Base-by-base conservation (phyloP, 2,329 filamentous ascomycete species). In the Fusarium liriodendri region DNA sequence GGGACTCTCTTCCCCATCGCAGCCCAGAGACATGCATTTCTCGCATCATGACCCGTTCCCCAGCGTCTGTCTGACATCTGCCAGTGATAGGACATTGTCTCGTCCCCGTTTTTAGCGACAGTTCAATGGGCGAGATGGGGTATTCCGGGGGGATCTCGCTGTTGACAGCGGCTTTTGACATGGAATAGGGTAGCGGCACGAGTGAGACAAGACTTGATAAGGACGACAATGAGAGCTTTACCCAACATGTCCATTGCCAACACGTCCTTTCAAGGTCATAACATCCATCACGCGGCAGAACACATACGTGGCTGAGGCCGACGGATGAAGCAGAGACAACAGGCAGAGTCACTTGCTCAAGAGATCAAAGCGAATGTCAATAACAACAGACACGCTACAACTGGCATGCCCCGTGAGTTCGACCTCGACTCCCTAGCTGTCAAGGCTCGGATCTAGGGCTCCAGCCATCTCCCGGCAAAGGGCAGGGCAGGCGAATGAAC, bases 1-100 rank as follows among this genome's bases (percentile, higher is more conserved):
- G 33, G n/a, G 7, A 13, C 14, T 9, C 29, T 37, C 29, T 33
- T 18, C 22, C 25, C 42, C 63, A 40, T 50, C 52, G 40, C 22
- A 64, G 42, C 35, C 38, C 50, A 54, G 61, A 58, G 52, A 64
- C 66, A 73, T 68, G 68, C 73, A 71, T 71, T 67, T 76, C 74
- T 75, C 66, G 67, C 75, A 73, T 74, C 63, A 72, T 70, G 66
- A 67, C 67, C 71, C 73, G 60, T 73, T 54, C 64, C 64, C 47
- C 65, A 62, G n/a, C 37, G 65, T 35, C 58, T 71, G 65, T 40
- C 50, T 71, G 71, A 63, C 69, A 75, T 76, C 74, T 76, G 72
- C 75, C 67, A 62, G 54, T 67, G 60, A 71, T 68, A 73, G 75
- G 72, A 74, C 73, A 68, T 40, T 70, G 72, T 75, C 69, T 71